These are phyloP conservation scores for Candida sanyiensis DNA, from an alignment of 805 yeast genomes.

Conservation along the genomic window DNA sequence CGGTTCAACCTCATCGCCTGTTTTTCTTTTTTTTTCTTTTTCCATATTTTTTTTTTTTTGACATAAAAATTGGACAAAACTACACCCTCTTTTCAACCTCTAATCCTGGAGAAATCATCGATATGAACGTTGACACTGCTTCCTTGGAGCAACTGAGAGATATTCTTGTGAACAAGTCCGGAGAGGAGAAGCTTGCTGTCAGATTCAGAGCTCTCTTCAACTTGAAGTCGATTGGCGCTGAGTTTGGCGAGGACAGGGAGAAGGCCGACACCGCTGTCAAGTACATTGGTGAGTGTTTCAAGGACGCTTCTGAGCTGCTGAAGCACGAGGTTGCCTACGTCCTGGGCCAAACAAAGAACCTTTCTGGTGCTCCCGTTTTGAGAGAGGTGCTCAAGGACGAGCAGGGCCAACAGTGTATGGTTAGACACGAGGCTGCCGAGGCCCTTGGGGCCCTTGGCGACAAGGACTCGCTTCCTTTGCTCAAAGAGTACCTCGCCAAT, in stretches of 20 bases:
- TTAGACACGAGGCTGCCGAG: conserved; percentile 98
- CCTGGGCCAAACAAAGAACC: conserved; percentile 88
- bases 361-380: conserved; percentile 69
- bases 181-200: conserved; percentile 69
- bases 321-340: conserved; percentile 98
- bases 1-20: not conserved
- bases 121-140: conserved; percentile 31
- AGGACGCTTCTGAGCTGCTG: conserved; percentile 70
- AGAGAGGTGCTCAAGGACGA: conserved; percentile 61
- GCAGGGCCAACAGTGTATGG: conserved; percentile 82
- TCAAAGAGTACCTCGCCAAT: conserved; percentile 54
- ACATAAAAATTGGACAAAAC: not conserved
- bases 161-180: conserved; percentile 56
- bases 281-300: conserved; percentile 84
- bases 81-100: not conserved
- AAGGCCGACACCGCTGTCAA: conserved; percentile 65
- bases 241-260: conserved; percentile 44
- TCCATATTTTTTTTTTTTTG: not conserved
- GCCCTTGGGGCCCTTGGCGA: conserved; percentile 96
- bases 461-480: conserved; percentile 57
- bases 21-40: conserved; percentile 1
- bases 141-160: conserved; percentile 67
- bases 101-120: not conserved
- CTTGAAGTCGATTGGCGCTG: conserved; percentile 80
- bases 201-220: conserved; percentile 94